Percentiles rank a stretch among this genome's conserved stretches.
These are phyloP conservation scores for Ailanthus altissimus DNA, from an alignment of 345 rosid genomes.

Conservation along the genomic window DNA sequence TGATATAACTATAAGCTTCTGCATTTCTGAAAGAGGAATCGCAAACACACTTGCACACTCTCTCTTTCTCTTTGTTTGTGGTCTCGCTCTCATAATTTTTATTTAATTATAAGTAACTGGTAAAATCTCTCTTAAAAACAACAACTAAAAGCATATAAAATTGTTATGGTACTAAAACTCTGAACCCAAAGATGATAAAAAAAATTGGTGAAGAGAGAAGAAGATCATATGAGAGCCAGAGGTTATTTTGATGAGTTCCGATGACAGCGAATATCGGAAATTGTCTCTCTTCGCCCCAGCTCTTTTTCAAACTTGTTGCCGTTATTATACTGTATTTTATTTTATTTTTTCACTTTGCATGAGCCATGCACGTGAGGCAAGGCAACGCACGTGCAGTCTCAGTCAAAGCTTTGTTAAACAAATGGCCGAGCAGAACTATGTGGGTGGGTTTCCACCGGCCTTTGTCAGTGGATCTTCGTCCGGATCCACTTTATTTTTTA, in stretches of 20 bases:
- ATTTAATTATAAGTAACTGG: not conserved
- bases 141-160: conserved; percentile 11
- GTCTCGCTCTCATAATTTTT: not conserved
- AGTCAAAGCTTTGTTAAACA: conserved; percentile 10
- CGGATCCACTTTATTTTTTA: too few species aligned
- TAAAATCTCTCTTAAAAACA: conserved; percentile 24
- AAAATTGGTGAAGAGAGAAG: not conserved
- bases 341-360: conserved; percentile 10
- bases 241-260: conserved; percentile 46
- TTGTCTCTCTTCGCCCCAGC: conserved; percentile 26
- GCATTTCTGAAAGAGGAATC: not conserved
- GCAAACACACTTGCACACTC: not conserved
- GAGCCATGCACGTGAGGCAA: conserved; percentile 39
- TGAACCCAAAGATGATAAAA: conserved; percentile 7
- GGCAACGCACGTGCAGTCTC: conserved; percentile 38
- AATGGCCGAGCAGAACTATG: too few species aligned
- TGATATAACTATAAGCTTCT: not conserved
- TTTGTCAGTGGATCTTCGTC: not conserved
- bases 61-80: conserved; percentile 15
- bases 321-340: not conserved
- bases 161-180: conserved; percentile 12
- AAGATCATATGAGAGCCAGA: conserved; percentile 23
- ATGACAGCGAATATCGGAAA: conserved; percentile 59
- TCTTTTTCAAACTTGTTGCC: conserved; percentile 11
- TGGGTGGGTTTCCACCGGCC: not conserved